Conservation (phyloP, 2,329 filamentous ascomycete species). For the Balansia obtecta region DNA sequence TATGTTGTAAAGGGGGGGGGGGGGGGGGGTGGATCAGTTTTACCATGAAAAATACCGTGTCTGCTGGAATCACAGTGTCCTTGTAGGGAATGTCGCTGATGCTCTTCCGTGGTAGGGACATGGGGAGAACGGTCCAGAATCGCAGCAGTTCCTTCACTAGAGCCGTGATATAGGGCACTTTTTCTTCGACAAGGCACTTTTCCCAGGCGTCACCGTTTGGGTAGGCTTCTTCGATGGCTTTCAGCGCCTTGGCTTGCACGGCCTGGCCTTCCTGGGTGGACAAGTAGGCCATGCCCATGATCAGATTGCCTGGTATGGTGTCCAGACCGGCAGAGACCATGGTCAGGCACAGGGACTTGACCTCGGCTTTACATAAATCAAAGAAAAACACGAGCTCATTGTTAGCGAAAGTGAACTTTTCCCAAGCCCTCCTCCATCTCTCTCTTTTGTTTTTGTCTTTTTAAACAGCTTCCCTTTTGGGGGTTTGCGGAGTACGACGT, state of each 20-base stretch:
- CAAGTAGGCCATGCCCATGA: constrained; percentile 69
- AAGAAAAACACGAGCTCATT: neutral
- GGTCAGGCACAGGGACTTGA: constrained; percentile 70
- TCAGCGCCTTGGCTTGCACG: constrained; percentile 57
- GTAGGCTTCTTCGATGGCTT: constrained; percentile 59
- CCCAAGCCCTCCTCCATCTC: too few species aligned
- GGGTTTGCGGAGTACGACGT: neutral
- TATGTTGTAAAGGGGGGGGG: neutral
- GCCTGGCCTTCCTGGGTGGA: constrained; percentile 53
- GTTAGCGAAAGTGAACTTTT: neutral
- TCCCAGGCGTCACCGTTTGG: constrained; percentile 67
- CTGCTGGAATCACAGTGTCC: constrained; percentile 54
- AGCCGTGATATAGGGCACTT: constrained; percentile 64
- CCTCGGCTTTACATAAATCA: constrained; percentile 42
- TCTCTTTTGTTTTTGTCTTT: neutral
- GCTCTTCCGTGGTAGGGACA: constrained; percentile 60
- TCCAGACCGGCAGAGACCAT: constrained; percentile 76
- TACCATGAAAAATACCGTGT: constrained; percentile 70
- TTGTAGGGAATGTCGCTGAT: constrained; percentile 63
- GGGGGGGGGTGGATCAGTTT: too few species aligned
- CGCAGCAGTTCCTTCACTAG: constrained; percentile 68
- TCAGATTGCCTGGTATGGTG: constrained; percentile 67
- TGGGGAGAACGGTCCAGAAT: constrained; percentile 69
- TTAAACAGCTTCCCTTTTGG: neutral
- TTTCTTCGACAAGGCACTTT: constrained; percentile 59